phyloP scores from a whole-genome alignment of 75 land plant species.

The Pinus tabuliformis region DNA sequence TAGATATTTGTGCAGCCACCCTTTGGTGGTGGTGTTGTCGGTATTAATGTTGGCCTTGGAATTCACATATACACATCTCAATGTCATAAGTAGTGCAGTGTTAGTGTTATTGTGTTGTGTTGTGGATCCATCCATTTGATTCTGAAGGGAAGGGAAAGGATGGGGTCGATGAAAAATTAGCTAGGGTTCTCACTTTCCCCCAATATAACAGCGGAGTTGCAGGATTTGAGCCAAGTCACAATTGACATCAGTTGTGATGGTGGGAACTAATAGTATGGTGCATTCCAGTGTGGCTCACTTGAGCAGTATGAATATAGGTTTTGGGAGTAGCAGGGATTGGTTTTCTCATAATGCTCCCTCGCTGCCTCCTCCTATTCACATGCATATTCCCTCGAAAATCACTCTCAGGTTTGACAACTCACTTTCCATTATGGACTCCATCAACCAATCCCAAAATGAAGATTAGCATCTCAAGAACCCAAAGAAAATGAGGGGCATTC shows the following conservation, averaged over 20 bases:
- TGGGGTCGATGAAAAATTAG: constrained; percentile 33
- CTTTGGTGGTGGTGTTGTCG: too few species aligned
- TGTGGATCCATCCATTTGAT: too few species aligned
- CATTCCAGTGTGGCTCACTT: too few species aligned
- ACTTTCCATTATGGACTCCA: constrained; percentile 21
- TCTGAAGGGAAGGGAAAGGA: neutral
- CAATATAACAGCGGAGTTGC: constrained; percentile 12
- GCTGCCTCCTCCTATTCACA: neutral
- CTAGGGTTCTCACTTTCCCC: constrained; percentile 47
- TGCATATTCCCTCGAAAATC: constrained; percentile 14
- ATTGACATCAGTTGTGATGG: neutral
- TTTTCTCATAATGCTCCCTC: neutral
- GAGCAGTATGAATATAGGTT: too few species aligned
- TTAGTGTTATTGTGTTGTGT: too few species aligned
- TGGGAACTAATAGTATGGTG: constrained; percentile 2
- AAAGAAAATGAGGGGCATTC: neutral
- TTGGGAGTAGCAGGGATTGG: neutral
- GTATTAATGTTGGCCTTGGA: too few species aligned
- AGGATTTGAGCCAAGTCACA: neutral
- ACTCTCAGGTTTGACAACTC: constrained; percentile 28
- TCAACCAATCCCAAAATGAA: constrained; percentile 15
- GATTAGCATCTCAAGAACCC: neutral
- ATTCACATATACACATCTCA: too few species aligned
- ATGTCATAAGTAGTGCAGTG: too few species aligned
- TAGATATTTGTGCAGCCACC: too few species aligned